Conservation (phyloP, 108 stramenopile species). For the Asterionellopsis glacialis region DNA sequence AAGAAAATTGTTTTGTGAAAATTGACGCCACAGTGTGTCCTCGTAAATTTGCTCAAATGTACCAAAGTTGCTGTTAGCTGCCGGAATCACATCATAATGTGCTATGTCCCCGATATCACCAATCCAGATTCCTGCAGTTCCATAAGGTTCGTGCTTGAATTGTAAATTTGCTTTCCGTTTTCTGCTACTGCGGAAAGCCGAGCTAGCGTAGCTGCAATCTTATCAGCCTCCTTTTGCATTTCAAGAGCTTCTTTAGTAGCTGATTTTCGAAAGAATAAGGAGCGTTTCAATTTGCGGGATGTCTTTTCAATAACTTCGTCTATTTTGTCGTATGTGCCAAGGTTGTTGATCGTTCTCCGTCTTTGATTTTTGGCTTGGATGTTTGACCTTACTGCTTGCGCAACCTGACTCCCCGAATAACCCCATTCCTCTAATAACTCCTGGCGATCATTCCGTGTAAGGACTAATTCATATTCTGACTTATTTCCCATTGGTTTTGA, state of each 20-base stretch:
- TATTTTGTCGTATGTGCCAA: conserved; percentile 38
- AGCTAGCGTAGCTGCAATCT: background rate
- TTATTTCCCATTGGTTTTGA: conserved; percentile 27
- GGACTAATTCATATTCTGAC: conserved; percentile 33
- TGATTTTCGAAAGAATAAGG: conserved; percentile 3
- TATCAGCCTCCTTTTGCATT: conserved; percentile 4
- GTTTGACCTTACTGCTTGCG: conserved; percentile 41
- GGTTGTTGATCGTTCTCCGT: conserved; percentile 58
- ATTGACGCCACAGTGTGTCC: no score
- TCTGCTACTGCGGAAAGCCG: no score
- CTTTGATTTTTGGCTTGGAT: conserved; percentile 56
- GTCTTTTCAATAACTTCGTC: conserved; percentile 40
- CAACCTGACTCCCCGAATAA: conserved; percentile 43
- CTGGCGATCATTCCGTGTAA: conserved; percentile 45
- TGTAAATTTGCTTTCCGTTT: no score
- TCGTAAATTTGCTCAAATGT: no score
- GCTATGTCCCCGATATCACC: no score
- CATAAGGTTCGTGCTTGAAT: no score
- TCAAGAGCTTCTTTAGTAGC: conserved; percentile 3
- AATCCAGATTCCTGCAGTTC: no score
- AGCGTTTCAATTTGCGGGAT: conserved; percentile 8
- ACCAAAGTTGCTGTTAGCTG: no score
- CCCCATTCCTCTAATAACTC: conserved; percentile 61
- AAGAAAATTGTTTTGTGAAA: no score
- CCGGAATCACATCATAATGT: no score